Conservation (phyloP, 768 basidiomycete species). For the Tubosaeta sp. region DNA sequence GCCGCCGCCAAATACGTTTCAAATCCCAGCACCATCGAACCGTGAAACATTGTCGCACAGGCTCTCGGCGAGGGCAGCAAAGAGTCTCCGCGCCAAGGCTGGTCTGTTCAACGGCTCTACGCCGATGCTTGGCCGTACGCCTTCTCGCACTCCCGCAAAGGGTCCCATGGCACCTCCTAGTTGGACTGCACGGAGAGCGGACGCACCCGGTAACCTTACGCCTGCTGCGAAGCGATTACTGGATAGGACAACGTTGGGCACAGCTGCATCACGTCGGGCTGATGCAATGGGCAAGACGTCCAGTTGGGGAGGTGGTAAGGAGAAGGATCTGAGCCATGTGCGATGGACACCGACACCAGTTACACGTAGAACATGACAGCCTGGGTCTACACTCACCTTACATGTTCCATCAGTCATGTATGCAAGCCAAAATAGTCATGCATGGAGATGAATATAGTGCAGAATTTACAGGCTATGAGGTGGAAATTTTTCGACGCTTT, state of each 20-base stretch:
- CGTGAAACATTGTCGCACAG: constrained; percentile 80
- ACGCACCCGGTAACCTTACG: constrained; percentile 71
- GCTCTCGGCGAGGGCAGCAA: constrained; percentile 78
- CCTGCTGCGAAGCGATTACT: constrained; percentile 81
- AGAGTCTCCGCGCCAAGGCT: constrained; percentile 75
- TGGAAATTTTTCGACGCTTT: constrained; percentile 57
- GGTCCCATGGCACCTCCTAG: constrained; percentile 71
- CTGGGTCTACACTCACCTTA: constrained; percentile 1
- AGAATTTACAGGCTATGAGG: constrained; percentile 20
- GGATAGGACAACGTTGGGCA: constrained; percentile 65
- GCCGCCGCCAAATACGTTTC: constrained; percentile 59
- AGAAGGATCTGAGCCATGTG: constrained; percentile 59
- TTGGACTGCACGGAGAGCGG: constrained; percentile 73
- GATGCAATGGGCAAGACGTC: constrained; percentile 62
- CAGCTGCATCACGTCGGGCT: constrained; percentile 55
- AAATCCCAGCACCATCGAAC: constrained; percentile 67
- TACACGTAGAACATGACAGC: constrained; percentile 30
- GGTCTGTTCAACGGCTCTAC: constrained; percentile 47
- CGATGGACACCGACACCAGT: constrained; percentile 80
- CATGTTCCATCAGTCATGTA: constrained; percentile 2
- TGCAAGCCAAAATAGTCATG: constrained; percentile 9
- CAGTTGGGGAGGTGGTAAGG: constrained; percentile 56
- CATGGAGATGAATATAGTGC: constrained; percentile 11
- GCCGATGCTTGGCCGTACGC: constrained; percentile 24
- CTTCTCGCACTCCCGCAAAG: constrained; percentile 35